Conservation (phyloP, 805 yeast species). For the Wickerhamomyces queroliae region DNA sequence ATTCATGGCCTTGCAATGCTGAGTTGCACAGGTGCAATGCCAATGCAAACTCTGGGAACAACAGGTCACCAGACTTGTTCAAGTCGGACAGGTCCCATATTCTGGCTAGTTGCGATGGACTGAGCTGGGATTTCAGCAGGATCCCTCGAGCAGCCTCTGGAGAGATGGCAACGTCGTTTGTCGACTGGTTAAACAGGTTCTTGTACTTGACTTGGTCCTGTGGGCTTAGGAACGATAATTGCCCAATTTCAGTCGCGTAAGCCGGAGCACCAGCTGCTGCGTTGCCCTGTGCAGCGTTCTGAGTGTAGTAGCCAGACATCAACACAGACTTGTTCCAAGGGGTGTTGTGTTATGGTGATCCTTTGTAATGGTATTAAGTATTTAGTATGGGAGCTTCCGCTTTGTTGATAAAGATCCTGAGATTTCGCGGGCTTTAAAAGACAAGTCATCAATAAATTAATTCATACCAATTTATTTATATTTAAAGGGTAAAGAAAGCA, state of each 20-base stretch:
- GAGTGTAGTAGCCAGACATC: too few relatives aligned
- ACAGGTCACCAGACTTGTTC: conserved; percentile 72
- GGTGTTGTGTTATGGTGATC: too few relatives aligned
- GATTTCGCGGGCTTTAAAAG: too few relatives aligned
- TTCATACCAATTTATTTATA: too few relatives aligned
- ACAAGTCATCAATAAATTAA: too few relatives aligned
- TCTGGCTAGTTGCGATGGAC: conserved; percentile 71
- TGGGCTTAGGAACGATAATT: conserved; percentile 78
- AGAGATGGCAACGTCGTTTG: conserved; percentile 49
- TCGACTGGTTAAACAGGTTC: conserved; percentile 73
- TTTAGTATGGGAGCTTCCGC: too few relatives aligned
- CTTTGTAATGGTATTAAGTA: too few relatives aligned
- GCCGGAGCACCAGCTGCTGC: background rate
- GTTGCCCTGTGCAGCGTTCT: background rate
- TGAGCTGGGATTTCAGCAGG: conserved; percentile 70
- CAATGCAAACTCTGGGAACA: conserved; percentile 92
- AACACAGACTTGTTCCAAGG: too few relatives aligned
- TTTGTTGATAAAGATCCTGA: too few relatives aligned
- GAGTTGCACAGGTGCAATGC: conserved; percentile 83
- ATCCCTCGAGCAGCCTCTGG: conserved; percentile 77
- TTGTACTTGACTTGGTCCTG: conserved; percentile 84
- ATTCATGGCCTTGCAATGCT: conserved; percentile 67
- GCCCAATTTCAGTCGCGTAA: conserved; percentile 16
- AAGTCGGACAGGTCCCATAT: conserved; percentile 91
- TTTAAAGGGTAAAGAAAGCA: background rate